phyloP scores from a whole-genome alignment of 805 yeast genomes.

The Huiozyma sinensis region DNA sequence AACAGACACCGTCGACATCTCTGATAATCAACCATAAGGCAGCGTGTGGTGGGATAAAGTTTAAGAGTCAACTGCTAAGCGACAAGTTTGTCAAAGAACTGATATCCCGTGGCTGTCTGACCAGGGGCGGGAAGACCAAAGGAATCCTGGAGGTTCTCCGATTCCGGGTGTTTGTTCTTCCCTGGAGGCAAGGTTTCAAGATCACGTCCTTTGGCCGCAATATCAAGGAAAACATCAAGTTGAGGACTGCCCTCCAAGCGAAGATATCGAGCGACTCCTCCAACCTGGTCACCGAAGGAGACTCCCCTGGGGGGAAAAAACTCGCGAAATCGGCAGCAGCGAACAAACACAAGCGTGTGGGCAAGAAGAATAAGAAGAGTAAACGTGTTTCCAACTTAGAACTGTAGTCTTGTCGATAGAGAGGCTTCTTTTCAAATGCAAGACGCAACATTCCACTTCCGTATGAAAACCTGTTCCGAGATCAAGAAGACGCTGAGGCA shows the following conservation, averaged over 20 bases:
- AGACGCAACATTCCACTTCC: too few species aligned
- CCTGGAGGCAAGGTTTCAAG: constrained; percentile 16
- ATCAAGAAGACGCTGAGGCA: too few species aligned
- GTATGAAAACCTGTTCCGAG: too few species aligned
- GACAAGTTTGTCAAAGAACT: constrained; percentile 7
- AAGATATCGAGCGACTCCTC: constrained; percentile 5
- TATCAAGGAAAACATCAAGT: constrained; percentile 14
- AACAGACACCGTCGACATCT: constrained; percentile 12
- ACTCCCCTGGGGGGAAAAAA: too few species aligned
- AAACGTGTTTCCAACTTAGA: constrained; percentile 5
- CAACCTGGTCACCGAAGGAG: too few species aligned
- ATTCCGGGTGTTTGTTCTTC: constrained; percentile 12
- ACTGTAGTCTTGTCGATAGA: background rate
- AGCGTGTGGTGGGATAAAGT: constrained; percentile 19
- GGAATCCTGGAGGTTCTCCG: constrained; percentile 16
- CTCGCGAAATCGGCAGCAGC: too few species aligned
- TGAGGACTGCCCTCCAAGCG: constrained; percentile 12
- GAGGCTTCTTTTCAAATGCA: too few species aligned
- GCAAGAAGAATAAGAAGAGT: constrained; percentile 9
- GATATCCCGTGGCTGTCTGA: constrained; percentile 1
- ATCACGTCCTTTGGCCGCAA: constrained; percentile 16
- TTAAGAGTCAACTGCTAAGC: constrained; percentile 9
- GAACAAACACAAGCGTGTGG: constrained; percentile 1
- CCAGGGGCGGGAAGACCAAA: constrained; percentile 2
- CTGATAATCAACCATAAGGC: constrained; percentile 20